Conservation (phyloP, 2,329 filamentous ascomycete genomes). For the Nemania abortiva region DNA sequence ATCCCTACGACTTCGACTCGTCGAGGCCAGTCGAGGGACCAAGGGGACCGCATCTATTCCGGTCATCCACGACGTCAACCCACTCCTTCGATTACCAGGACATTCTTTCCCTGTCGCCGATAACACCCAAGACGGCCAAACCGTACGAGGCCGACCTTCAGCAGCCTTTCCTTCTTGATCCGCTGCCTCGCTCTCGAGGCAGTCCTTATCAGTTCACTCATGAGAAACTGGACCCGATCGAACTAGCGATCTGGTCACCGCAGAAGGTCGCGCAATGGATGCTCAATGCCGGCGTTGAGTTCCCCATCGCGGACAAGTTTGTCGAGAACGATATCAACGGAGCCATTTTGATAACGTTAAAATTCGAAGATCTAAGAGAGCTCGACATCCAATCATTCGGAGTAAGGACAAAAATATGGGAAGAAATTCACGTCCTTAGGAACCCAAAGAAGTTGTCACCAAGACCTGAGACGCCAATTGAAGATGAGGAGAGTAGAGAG, state of each 20-base stretch:
- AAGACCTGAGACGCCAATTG: slow-evolving; percentile 69
- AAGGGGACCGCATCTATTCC: slow-evolving; percentile 87
- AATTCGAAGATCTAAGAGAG: slow-evolving; percentile 88
- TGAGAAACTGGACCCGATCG: slow-evolving; percentile 68
- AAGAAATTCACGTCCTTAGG: slow-evolving; percentile 78
- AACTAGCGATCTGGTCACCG: slow-evolving; percentile 76
- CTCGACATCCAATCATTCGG: slow-evolving; percentile 85
- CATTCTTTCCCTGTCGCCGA: slow-evolving; percentile 76
- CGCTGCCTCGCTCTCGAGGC: slow-evolving; percentile 54
- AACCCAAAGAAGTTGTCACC: slow-evolving; percentile 65
- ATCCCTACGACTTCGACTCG: slow-evolving; percentile 70
- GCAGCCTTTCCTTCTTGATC: slow-evolving; percentile 54
- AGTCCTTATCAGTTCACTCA: slow-evolving; percentile 66
- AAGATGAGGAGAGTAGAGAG: slow-evolving; percentile 67
- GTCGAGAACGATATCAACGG: slow-evolving; percentile 93
- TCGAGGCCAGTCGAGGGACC: slow-evolving; percentile 81
- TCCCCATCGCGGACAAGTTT: slow-evolving; percentile 83
- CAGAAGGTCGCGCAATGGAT: slow-evolving; percentile 88
- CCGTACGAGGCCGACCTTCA: slow-evolving; percentile 53
- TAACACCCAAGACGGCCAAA: slow-evolving; percentile 73
- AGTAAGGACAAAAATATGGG: slow-evolving; percentile 83
- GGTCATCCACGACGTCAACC: slow-evolving; percentile 72
- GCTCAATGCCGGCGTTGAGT: slow-evolving; percentile 84
- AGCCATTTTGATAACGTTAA: slow-evolving; percentile 86
- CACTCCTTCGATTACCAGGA: slow-evolving; percentile 62